Evolutionary conservation across 805 yeast genomes (phyloP), one percentile per base, ranked within the genome.

Genomic region (Wickerhamomyces bisporus): DNA sequence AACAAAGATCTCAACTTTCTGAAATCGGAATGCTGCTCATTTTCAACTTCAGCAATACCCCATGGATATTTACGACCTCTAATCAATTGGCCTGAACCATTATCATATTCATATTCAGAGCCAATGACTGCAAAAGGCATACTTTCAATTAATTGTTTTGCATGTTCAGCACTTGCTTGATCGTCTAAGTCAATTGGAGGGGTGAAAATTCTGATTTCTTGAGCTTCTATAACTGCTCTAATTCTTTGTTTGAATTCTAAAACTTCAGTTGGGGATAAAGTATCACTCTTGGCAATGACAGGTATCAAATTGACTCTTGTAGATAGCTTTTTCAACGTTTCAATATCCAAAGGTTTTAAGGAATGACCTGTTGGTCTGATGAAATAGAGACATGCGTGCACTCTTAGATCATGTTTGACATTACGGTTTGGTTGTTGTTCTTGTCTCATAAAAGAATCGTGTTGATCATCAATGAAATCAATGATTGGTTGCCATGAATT

Each of bases 311-410:
- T 89, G 32, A 85, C 94, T 48, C 95, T 72, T 12, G 81, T 69
- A 28, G 86, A 75, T 40, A 89, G 65, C 53, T 82, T 79, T 64
- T 84, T 83, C 96, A 89, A 86, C 29, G 85, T 80, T 60, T 79
- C 87, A 46, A 89, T 81, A 63, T 89, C 97, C 50, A 89, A 66
- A 7, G 95, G 95, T 57, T 83, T 81, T 51, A 89, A 70, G 27
- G 88, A 78, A 57, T 86, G 95, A 16, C 94, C 95, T 2, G 94
- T 84, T 32, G 97, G 97, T 57, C 91, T 79, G 47, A 89, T 82
- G 58, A 89, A 88, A 64, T 88, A 89, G 32, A 89, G 65, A 59
- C 94, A 86, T 2, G 88, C 95, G 55, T 89, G 95, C 26, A 89
- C 96, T 53, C 97, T 76, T 47, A 86, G 66, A 63, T 89, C 97